A percentile compares a stretch with the other conserved stretches of the same genome.
These are phyloP conservation scores for Colletotrichum camelliae DNA, from an alignment of 2,329 filamentous ascomycete genomes.

Conservation along the genomic window DNA sequence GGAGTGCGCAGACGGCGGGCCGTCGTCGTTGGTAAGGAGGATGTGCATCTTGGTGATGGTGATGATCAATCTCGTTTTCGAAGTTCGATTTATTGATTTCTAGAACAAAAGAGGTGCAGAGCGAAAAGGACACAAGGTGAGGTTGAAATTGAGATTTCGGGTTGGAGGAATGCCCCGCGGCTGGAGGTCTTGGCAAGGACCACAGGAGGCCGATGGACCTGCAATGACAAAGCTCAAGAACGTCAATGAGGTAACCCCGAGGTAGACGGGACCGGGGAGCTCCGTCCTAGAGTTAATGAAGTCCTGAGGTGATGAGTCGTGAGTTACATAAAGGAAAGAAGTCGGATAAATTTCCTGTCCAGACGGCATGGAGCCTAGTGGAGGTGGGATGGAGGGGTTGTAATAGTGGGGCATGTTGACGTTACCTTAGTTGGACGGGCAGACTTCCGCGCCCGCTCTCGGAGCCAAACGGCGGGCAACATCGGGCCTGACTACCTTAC, in stretches of 20 bases:
- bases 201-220: neutral
- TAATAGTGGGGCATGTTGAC: constrained; percentile 18
- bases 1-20: constrained; percentile 77
- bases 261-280: neutral
- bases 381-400: constrained; percentile 1
- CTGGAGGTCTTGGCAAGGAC: neutral
- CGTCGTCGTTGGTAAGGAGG: constrained; percentile 79
- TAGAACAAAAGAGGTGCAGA: neutral
- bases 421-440: constrained; percentile 1
- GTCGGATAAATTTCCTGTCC: neutral
- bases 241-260: neutral
- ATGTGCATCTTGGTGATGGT: constrained; percentile 57
- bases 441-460: constrained; percentile 9
- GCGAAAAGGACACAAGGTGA: neutral
- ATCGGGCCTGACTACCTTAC: neutral
- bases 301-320: neutral
- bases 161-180: neutral
- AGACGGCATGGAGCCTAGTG: neutral
- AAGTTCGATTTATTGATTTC: neutral
- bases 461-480: constrained; percentile 12
- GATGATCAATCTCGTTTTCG: neutral
- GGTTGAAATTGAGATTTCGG: neutral
- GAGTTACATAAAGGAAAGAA: constrained; percentile 6
- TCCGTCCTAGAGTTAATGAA: neutral
- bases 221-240: neutral